Conservation (phyloP, 2,329 filamentous ascomycete species). For the Ophiocordyceps sinensis region DNA sequence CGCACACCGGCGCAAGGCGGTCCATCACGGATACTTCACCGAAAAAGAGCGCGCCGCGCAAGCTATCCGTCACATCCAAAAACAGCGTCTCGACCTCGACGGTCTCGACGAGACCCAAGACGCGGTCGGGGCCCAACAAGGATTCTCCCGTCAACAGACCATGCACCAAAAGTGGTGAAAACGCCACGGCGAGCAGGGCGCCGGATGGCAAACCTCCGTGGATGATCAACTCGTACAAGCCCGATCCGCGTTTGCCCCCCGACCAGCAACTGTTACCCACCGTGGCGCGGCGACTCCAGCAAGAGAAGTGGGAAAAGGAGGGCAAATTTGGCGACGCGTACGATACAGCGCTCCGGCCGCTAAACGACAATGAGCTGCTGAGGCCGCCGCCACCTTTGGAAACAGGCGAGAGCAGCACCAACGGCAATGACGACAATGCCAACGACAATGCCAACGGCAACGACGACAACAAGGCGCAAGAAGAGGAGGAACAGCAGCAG, state of each 20-base stretch:
- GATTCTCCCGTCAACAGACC: conserved; percentile 39
- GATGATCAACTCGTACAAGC: conserved; percentile 89
- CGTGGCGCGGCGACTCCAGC: conserved; percentile 77
- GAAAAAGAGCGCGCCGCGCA: conserved; percentile 34
- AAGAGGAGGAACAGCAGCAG: conserved; percentile 16
- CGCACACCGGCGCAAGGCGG: conserved; percentile 21
- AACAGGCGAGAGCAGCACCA: conserved; percentile 1
- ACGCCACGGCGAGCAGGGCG: conserved; percentile 38
- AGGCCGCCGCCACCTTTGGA: conserved; percentile 20
- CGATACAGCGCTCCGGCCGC: conserved; percentile 72
- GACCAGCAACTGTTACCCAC: conserved; percentile 94
- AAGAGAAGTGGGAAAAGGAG: conserved; percentile 90
- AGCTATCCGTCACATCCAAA: conserved; percentile 29
- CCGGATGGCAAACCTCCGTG: conserved; percentile 94
- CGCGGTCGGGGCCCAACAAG: conserved; percentile 41
- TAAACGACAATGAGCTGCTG: conserved; percentile 51
- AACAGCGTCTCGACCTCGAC: conserved; percentile 22
- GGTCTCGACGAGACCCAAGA: conserved; percentile 39
- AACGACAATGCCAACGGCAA: conserved; percentile 1
- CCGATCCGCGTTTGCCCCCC: conserved; percentile 82
- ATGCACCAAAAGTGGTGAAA: conserved; percentile 46
- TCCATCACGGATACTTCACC: conserved; percentile 36
- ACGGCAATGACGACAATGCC: conserved; percentile 3
- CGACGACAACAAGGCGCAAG: conserved; percentile 8
- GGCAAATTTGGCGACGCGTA: conserved; percentile 76